Percentiles rank a stretch among this genome's conserved stretches.
Conservation (phyloP, 371 early-diverging fungal genomes). For the Zychaea mexicana region DNA sequence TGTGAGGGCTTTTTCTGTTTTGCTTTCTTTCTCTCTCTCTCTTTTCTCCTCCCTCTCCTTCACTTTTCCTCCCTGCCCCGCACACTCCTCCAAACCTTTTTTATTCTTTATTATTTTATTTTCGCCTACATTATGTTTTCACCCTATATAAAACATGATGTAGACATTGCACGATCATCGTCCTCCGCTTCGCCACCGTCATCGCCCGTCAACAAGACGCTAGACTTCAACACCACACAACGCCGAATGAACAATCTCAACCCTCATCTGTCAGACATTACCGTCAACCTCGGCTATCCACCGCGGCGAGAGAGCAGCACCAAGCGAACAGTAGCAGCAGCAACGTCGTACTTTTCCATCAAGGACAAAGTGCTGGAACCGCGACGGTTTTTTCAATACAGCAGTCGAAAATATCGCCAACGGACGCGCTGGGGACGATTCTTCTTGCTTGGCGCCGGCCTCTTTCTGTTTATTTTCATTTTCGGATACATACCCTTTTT, state of each 20-base stretch:
- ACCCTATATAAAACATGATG: constrained; percentile 7
- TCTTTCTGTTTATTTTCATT: constrained; percentile 17
- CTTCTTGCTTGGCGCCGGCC: constrained; percentile 4
- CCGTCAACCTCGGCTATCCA: constrained; percentile 16
- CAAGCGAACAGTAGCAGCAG: neutral
- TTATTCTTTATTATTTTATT: constrained; percentile 4
- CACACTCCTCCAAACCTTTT: neutral
- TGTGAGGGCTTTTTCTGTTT: neutral
- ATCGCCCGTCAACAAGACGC: neutral
- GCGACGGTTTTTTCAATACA: constrained; percentile 6
- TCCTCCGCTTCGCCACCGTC: constrained; percentile 4
- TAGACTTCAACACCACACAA: constrained; percentile 3
- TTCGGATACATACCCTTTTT: constrained; percentile 27
- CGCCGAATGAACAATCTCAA: constrained; percentile 10
- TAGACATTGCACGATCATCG: constrained; percentile 5
- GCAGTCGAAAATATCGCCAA: constrained; percentile 15
- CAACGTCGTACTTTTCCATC: constrained; percentile 14
- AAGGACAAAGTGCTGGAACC: constrained; percentile 21
- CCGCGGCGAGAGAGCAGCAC: constrained; percentile 16
- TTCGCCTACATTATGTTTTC: constrained; percentile 1
- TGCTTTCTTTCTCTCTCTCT: neutral
- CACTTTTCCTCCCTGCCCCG: neutral
- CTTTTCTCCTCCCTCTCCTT: neutral
- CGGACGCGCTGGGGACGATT: constrained; percentile 17
- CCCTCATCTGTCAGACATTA: constrained; percentile 8